A percentile compares a stretch with the other conserved stretches of the same genome.
phyloP scores from a whole-genome alignment of 2,329 filamentous ascomycete genomes.

The Diaporthe longicolla region DNA sequence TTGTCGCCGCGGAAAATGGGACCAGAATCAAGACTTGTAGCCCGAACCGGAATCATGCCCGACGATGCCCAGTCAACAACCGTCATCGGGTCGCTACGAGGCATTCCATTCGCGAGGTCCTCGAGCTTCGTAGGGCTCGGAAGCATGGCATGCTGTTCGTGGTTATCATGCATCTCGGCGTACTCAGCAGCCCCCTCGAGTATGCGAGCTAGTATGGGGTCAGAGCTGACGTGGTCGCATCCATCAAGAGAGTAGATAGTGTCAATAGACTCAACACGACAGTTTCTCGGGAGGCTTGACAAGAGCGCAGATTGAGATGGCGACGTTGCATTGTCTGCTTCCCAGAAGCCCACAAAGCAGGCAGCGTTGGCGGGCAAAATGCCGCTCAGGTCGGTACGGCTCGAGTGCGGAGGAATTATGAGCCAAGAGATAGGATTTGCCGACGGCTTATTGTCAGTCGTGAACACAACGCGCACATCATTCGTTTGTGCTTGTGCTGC shows the following conservation, averaged over 20 bases:
- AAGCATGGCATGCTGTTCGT: background rate
- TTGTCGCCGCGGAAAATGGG: conserved; percentile 39
- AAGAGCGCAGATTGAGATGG: background rate
- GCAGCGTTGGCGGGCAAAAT: background rate
- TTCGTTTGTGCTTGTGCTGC: background rate
- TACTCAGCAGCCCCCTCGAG: background rate
- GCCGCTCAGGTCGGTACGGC: background rate
- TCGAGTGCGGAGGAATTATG: background rate
- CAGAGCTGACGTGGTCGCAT: background rate
- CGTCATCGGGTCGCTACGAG: background rate
- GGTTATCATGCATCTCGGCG: background rate
- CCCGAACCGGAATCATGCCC: background rate
- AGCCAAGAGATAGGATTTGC: background rate
- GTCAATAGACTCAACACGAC: background rate
- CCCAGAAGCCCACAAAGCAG: conserved; percentile 1
- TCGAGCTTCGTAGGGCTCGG: background rate
- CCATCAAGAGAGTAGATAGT: background rate
- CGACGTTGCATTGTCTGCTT: too few species aligned
- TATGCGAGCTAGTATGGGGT: background rate
- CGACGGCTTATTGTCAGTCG: background rate
- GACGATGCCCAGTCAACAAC: conserved; percentile 8
- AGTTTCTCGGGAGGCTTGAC: background rate
- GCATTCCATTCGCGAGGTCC: background rate
- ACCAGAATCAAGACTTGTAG: background rate
- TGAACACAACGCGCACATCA: background rate